These are phyloP conservation scores for Grosmannia penicillata DNA, from an alignment of 2,329 filamentous ascomycete genomes.

Conservation along the genomic window DNA sequence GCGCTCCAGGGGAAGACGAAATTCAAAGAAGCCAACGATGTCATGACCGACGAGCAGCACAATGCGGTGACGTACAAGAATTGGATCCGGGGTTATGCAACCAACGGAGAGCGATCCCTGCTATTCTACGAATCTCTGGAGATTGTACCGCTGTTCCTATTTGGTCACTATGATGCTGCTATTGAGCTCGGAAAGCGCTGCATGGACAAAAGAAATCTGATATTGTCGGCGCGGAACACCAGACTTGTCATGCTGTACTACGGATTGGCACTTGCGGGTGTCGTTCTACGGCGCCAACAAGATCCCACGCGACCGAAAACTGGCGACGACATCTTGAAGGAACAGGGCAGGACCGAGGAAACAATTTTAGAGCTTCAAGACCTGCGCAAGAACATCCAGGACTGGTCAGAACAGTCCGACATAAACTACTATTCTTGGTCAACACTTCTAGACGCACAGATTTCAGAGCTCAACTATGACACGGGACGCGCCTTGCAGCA, in stretches of 20 bases:
- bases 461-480: conserved; percentile 45
- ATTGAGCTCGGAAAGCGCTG: conserved; percentile 39
- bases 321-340: conserved; percentile 22
- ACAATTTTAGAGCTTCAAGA: conserved; percentile 37
- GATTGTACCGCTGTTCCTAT: conserved; percentile 46
- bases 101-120: conserved; percentile 47
- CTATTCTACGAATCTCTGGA: conserved; percentile 56
- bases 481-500: conserved; percentile 42
- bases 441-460: conserved; percentile 51
- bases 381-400: conserved; percentile 45
- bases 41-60: conserved; percentile 58
- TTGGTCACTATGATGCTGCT: conserved; percentile 45
- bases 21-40: conserved; percentile 29
- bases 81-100: conserved; percentile 37
- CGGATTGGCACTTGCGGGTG: conserved; percentile 39
- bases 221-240: conserved; percentile 47
- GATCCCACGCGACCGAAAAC: conserved; percentile 26
- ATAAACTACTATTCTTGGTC: conserved; percentile 62
- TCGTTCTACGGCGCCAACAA: conserved; percentile 32
- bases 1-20: conserved; percentile 63
- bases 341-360: conserved; percentile 18
- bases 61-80: conserved; percentile 41
- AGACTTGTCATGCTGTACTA: conserved; percentile 44
- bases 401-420: conserved; percentile 48
- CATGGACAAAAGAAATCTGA: conserved; percentile 27